Base-by-base conservation (phyloP, 2,329 filamentous ascomycete species). In the Fusarium redolens region DNA sequence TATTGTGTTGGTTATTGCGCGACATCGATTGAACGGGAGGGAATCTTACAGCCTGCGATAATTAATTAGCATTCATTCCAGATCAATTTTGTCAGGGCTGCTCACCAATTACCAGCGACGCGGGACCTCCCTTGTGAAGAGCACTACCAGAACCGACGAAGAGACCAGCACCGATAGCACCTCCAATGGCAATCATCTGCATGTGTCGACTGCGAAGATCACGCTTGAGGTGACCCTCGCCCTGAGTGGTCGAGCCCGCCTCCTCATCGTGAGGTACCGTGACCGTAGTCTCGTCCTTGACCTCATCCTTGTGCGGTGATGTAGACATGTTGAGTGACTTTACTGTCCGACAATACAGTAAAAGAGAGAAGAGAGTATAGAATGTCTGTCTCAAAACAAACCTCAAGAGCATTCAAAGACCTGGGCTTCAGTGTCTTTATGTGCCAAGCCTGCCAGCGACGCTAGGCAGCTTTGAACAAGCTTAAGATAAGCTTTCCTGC, bases 101-200 rank as follows among this genome's bases (percentile, higher is more conserved):
- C 45, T 54, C 96, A 28, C 92, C 92, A 56, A 97, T 88, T 33
- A 97, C 82, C 18, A 97, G 81, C 0, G 93, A 92, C 2, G 92
- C 94, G 6, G 94, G 94, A 9, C 94, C 94, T 73, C 94, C 94
- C 30, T 86, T 85, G 55, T 89, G 85, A 65, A 97, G 86, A 11
- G 93, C 91, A 70, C 85, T 86, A 61, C 93, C 94, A 1, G 93
- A 96, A 37, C 93, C 92, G 50, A 98, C 93, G 79, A 97, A 97
- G 7, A 98, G 86, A 77, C 95, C 95, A 35, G 93, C 95, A 69
- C 92, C 92, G 88, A 77, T 54, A 62, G 76, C 76, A 61, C 75
- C 75, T 37, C 76, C 93, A 72, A 98, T 97, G 28, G 96, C 96
- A 86, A 98, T 98, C 96, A 98, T 98, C 85, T 98, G 95, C 81